Base-by-base conservation (phyloP, 768 basidiomycete genomes). In the Xerocomellus dryophilus region DNA sequence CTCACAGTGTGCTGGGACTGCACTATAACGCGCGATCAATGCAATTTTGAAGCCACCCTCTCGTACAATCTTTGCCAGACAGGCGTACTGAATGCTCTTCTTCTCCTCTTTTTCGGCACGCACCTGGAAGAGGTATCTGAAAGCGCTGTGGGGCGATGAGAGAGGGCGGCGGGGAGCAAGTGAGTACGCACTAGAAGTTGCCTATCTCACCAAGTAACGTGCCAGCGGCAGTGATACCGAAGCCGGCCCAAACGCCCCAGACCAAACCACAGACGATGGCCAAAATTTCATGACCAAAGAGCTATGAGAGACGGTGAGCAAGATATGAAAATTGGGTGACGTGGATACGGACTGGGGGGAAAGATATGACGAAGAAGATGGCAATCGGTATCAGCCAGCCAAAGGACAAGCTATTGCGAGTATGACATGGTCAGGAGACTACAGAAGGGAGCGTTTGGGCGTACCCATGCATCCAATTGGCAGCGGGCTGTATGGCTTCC, bases 271-370 rank as follows among this genome's bases (percentile, higher is more conserved):
- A 93, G 7, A 96, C 76, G 34, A 95, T 80, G 21, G 90, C 90
- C 38, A 96, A 77, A 51, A 96, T 89, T 77, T 96, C 94, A 58
- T 96, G 93, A 6, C 94, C 94, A 63, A 94, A 94, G 17, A 96
- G 81, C 81, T 90, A 61, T 3, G 57, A 5, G 51, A 34, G 34
- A 8, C 14, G 41, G 29, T 70, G 42, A 61, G 43, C 41, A 11
- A 15, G 18, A 36, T 9, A 27, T 10, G 45, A 35, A 15, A 14
- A 43, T 7, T 21, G 41, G 7, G 27, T 41, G 51, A 41, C 21
- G 39, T 46, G 39, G 29, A 4, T 4, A 70, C 77, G 50, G 60
- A 87, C 84, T 0, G 92, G 92, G 53, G 92, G 92, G 66, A 94
- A 93, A 0, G 90, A 92, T 27, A 94, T 81, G 56, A 94, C 77